Base-by-base conservation (phyloP, 371 early-diverging fungal genomes). In the Nematocida displodere region DNA sequence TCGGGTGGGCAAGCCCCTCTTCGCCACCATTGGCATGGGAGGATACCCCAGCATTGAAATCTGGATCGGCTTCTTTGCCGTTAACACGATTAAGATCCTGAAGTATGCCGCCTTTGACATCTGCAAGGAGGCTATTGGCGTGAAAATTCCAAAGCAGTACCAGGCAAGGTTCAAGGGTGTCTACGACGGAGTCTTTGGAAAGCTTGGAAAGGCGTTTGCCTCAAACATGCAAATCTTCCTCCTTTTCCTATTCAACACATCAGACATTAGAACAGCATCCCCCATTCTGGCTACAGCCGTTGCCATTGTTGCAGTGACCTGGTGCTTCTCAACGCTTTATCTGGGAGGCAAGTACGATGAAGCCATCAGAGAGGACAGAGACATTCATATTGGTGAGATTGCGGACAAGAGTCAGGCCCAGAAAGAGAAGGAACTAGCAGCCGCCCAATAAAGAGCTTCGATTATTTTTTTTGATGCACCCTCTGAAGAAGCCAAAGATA, bases 51-150 rank as follows among this genome's bases (percentile, higher is more conserved):
- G 26, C 5, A 54, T 63, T n/a, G 65, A 64, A 47, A 24, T 46
- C 26, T 7, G 20, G 1, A 28, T 55, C 22, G 49, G 56, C 28
- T 76, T 46, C 50, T 26, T 63, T 5, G 53, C 58, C 1, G 55
- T 76, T 0, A 76, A 54, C 54, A 52, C 40, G 33, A 76, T 75
- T 22, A 84, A 82, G 59, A 62, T 82, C 20, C 49, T 68, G 26
- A 84, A 84, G 64, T 84, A 81, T 68, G 80, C 79, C 20, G 55
- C 76, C 3, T 82, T 82, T 77, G 84, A 84, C 67, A 76, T 82
- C 24, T 62, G 75, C 29, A 84, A 84, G 61, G 84, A 84, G 63
- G 66, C 77, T 29, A 48, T 84, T 5, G 63, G 81, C 29, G 80
- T 81, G 78, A 81, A 77, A 49, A 79, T 84, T 11, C 66, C 75